Base-by-base conservation (phyloP, 1,284 basidiomycete species). In the Moesziomyces sp. region DNA sequence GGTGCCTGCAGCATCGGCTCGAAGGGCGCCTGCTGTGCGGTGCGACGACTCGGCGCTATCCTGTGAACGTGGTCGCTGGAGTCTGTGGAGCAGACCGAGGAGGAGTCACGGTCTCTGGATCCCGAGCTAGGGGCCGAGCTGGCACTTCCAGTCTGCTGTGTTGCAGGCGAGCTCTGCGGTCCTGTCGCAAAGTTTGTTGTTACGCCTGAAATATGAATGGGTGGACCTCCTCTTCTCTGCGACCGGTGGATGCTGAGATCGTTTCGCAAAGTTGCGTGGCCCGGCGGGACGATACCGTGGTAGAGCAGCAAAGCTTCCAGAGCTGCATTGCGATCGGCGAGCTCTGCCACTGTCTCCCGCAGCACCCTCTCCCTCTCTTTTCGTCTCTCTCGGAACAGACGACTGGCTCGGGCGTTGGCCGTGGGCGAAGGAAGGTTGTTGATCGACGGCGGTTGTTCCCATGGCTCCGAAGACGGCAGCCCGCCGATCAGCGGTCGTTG, bases 281-380 rank as follows among this genome's bases (percentile, higher is more conserved):
- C 8, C 1, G 60, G 67, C 16, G 67, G 54, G 3, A 46, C 44
- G 28, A 66, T 65, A 3, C 68, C 62, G 30, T 71, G 50, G 3
- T 38, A 38, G 18, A 62, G 40, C 0, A 65, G 62, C 50, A 66
- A 24, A 1, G 35, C 48, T 45, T 71, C 68, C 18, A 65, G 58
- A 14, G 28, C 26, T 19, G 51, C 38, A 51, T 65, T 71, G n/a
- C 68, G 59, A 19, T 60, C 58, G 26, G 46, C 56, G 3, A 71
- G 48, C 38, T 66, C 58, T 4, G 55, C 28, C 2, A 71, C 47
- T 0, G 68, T 65, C 52, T 71, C 62, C 19, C 68, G 40, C 11
- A 71, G 28, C n/a, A 71, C 30, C 42, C 33, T 61, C 42, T 71
- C 68, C 0, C 62, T 54, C 28, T 71, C 59, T 45, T 71, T 71